Base-by-base conservation (phyloP, 2,329 filamentous ascomycete genomes). In the Calonectria crousiana region DNA sequence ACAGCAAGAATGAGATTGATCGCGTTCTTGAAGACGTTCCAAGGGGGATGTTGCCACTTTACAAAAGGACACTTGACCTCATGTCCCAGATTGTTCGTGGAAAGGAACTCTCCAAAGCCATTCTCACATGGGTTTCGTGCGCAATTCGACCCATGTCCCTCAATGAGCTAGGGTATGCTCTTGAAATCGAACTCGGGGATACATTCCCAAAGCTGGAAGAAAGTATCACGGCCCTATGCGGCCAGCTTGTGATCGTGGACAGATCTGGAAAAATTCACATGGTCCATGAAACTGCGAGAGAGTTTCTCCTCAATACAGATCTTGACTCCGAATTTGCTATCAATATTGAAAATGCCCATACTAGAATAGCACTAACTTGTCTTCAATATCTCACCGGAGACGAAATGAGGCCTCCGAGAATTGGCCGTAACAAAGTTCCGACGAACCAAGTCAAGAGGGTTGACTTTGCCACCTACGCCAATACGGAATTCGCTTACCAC, bases 231-330 rank as follows among this genome's bases (percentile, higher is more conserved):
- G 76, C 78, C 18, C 76, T 84, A 3, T 85, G 83, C 73, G 84
- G 84, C 6, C 82, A 86, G 60, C 77, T 87, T n/a, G 82, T 86
- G 3, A 67, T 76, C 18, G 75, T 86, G 20, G 84, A 86, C 71
- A 81, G 78, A 28, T 74, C 75, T 28, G 77, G 75, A 11, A 80
- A 73, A 60, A 78, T 86, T 2, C 78, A 83, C 44, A 83, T 86
- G 78, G 77, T 85, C 26, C 85, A 87, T 74, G 80, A 84, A 66
- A 87, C 85, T 20, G 85, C 84, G 20, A 80, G 83, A 67, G 78
- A 81, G 68, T 84, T 84, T 58, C 78, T 82, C 16, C 14, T 84
- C 10, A 68, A 69, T 20, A 44, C 67, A 14, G 67, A 75, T 3
- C 52, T 79, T 0, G 74, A 81, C 8, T 82, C 82, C 3, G 83